Conservation (phyloP, 2,329 filamentous ascomycete species). For the Pseudogymnoascus verrucosus region DNA sequence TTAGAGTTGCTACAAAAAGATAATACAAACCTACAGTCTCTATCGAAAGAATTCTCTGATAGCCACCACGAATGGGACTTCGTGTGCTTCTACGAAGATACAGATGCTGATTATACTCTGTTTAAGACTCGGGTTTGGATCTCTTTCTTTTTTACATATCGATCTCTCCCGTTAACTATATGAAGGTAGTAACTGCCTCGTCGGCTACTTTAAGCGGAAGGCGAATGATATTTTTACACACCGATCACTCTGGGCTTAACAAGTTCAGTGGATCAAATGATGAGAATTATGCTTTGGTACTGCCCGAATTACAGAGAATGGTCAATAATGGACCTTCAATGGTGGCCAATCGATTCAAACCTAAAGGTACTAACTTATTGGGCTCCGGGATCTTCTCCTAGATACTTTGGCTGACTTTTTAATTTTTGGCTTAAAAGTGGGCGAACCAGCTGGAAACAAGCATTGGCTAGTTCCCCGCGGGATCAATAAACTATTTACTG, state of each 20-base stretch:
- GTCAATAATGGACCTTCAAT: conserved; percentile 11
- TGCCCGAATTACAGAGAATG: conserved; percentile 16
- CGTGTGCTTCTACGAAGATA: conserved; percentile 13
- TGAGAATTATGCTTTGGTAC: conserved; percentile 13
- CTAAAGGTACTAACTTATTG: conserved; percentile 1
- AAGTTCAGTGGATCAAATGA: conserved; percentile 16
- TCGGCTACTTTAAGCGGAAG: conserved; percentile 13
- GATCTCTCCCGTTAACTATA: neutral
- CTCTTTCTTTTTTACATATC: neutral
- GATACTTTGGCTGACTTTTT: neutral
- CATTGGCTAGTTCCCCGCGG: conserved; percentile 14
- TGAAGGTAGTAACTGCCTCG: conserved; percentile 10
- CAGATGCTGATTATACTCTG: neutral
- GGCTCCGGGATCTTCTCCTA: neutral
- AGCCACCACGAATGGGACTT: conserved; percentile 9
- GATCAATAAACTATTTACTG: conserved; percentile 18
- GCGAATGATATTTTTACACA: conserved; percentile 15
- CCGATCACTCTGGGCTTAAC: conserved; percentile 17
- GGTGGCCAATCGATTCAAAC: neutral
- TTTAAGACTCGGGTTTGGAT: conserved; percentile 7
- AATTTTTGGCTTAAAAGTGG: neutral
- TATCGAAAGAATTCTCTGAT: conserved; percentile 11
- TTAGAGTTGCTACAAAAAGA: conserved; percentile 12
- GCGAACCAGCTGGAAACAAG: conserved; percentile 10
- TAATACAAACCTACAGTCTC: conserved; percentile 3